Evolutionary conservation across 805 yeast species (phyloP).

Genomic region (Candida takata): DNA sequence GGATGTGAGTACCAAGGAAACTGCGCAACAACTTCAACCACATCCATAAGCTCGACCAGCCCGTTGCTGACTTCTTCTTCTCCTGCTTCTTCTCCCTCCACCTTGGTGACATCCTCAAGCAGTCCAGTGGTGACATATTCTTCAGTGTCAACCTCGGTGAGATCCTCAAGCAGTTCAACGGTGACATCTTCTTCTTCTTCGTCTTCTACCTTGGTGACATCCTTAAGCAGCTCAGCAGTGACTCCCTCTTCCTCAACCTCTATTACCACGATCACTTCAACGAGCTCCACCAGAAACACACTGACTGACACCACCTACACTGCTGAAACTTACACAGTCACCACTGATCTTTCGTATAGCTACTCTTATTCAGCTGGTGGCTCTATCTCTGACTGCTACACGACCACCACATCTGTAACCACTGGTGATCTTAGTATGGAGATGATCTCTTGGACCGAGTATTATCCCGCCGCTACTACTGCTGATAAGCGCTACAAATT

Average conservation of each 20-base stretch:
- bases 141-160: slow-evolving; percentile 11
- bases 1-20: slow-evolving; percentile 10
- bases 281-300: slow-evolving; percentile 1
- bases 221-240: slow-evolving; percentile 7
- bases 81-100: background rate
- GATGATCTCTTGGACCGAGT: slow-evolving; percentile 6
- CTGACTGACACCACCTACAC: slow-evolving; percentile 3
- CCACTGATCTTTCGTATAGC: slow-evolving; percentile 4
- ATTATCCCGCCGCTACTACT: background rate
- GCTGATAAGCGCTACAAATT: slow-evolving; percentile 2
- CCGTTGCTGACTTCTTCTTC: background rate
- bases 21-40: slow-evolving; percentile 3
- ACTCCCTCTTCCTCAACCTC: slow-evolving; percentile 3
- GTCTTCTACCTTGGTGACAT: slow-evolving; percentile 1
- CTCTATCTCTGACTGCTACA: slow-evolving; percentile 10
- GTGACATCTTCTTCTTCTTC: background rate
- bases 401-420: slow-evolving; percentile 3
- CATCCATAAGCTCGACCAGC: background rate
- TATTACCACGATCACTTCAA: slow-evolving; percentile 1
- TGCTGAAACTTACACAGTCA: slow-evolving; percentile 9
- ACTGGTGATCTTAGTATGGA: slow-evolving; percentile 3
- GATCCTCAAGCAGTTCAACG: slow-evolving; percentile 7
- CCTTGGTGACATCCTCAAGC: slow-evolving; percentile 4
- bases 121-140: too few species aligned
- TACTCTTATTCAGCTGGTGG: slow-evolving; percentile 9